These are phyloP conservation scores for Ramalina intermedia DNA, from an alignment of 495 filamentous ascomycete genomes.

Conservation along the genomic window DNA sequence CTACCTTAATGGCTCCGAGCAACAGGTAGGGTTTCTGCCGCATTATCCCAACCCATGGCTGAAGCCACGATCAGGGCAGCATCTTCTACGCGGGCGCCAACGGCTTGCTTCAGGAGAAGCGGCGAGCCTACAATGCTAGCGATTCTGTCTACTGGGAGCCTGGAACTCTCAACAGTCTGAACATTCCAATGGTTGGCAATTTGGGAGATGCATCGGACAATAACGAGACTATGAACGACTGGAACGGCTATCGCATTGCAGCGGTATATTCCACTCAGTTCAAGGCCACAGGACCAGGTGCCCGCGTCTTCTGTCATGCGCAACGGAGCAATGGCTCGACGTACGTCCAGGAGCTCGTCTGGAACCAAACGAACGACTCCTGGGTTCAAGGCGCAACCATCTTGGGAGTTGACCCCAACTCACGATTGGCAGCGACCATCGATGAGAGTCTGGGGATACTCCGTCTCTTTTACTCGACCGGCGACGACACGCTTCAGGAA, in stretches of 20 bases:
- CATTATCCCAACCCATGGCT: not conserved
- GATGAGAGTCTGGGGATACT: conserved; percentile 8
- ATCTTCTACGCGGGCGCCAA: conserved; percentile 16
- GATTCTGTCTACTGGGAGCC: conserved; percentile 11
- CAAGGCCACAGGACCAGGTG: conserved; percentile 6
- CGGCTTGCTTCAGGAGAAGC: conserved; percentile 14
- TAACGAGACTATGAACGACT: conserved; percentile 10
- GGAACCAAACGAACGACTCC: conserved; percentile 11
- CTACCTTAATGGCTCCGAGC: conserved; percentile 9
- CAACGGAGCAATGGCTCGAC: conserved; percentile 6
- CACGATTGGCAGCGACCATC: conserved; percentile 8
- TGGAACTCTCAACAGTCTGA: conserved; percentile 6
- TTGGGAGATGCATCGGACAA: not conserved
- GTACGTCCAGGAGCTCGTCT: conserved; percentile 15
- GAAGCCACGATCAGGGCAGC: conserved; percentile 3
- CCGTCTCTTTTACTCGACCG: conserved; percentile 10
- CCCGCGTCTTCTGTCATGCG: conserved; percentile 13
- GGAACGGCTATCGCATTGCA: conserved; percentile 13
- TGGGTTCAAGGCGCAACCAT: conserved; percentile 9
- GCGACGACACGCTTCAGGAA: conserved; percentile 9
- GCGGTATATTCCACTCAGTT: conserved; percentile 14
- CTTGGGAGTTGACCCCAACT: conserved; percentile 4
- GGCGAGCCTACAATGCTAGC: conserved; percentile 6
- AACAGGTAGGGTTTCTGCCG: conserved; percentile 5
- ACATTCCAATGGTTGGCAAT: conserved; percentile 5